Conservation (phyloP, 2,329 filamentous ascomycete genomes). For the Microdochium paspali region DNA sequence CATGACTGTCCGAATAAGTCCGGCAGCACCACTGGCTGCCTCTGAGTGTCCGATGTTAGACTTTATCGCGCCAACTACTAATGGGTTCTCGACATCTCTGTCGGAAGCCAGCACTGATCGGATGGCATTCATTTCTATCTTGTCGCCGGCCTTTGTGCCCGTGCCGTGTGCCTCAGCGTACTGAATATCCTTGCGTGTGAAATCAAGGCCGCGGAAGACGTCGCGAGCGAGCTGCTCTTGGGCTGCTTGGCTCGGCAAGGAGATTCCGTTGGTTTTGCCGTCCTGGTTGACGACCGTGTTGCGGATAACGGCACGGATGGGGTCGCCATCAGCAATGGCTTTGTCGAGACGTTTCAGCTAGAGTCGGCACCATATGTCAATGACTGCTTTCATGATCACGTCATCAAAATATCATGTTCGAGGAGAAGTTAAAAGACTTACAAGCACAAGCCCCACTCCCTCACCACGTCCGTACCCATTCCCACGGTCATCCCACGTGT, state of each 20-base stretch:
- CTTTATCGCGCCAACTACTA: slow-evolving; percentile 11
- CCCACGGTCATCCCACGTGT: slow-evolving; percentile 26
- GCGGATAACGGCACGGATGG: slow-evolving; percentile 10
- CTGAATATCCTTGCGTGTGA: slow-evolving; percentile 5
- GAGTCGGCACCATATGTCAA: too few species aligned
- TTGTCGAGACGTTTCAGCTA: slow-evolving; percentile 31
- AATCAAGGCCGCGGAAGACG: slow-evolving; percentile 19
- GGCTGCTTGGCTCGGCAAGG: slow-evolving; percentile 24
- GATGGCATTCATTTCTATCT: too few species aligned
- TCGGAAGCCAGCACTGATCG: too few species aligned
- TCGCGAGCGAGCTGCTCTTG: slow-evolving; percentile 21
- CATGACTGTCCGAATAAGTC: slow-evolving; percentile 6
- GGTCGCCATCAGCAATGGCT: slow-evolving; percentile 22
- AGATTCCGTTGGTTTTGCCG: slow-evolving; percentile 24
- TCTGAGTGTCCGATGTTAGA: slow-evolving; percentile 13
- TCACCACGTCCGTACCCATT: slow-evolving; percentile 46
- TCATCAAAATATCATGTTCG: too few species aligned
- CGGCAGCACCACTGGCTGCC: slow-evolving; percentile 11
- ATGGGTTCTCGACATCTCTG: too few species aligned
- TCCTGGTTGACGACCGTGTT: slow-evolving; percentile 3
- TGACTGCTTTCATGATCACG: too few species aligned
- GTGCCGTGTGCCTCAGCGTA: slow-evolving; percentile 17
- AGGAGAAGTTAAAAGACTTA: too few species aligned
- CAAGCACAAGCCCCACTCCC: slow-evolving; percentile 24
- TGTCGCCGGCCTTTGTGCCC: slow-evolving; percentile 9